Percentiles rank a stretch among this genome's conserved stretches.
Conservation (phyloP, 2,329 filamentous ascomycete species). For the Xylariaceae sp. region DNA sequence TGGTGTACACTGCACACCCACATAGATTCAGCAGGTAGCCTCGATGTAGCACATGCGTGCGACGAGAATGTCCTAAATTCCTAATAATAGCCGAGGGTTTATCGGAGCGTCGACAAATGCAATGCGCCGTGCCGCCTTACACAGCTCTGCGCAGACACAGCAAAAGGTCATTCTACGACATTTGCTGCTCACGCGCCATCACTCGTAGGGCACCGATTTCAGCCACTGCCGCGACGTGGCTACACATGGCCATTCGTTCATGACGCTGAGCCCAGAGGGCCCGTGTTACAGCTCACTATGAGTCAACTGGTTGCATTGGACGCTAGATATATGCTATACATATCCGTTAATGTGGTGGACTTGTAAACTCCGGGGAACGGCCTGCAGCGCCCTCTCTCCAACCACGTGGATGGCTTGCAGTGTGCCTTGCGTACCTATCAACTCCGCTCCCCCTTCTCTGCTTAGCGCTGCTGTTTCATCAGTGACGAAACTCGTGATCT, state of each 20-base stretch:
- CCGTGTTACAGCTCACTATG: conserved; percentile 14
- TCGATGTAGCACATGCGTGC: background rate
- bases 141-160: conserved; percentile 4
- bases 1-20: background rate
- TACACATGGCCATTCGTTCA: conserved; percentile 6
- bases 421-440: background rate
- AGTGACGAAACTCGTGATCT: background rate
- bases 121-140: conserved; percentile 13
- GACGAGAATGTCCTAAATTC: background rate
- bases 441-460: background rate
- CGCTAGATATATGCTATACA: background rate
- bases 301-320: conserved; percentile 11
- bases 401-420: conserved; percentile 20
- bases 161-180: conserved; percentile 1
- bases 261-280: conserved; percentile 1
- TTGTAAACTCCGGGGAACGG: conserved; percentile 13
- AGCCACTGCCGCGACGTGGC: conserved; percentile 8
- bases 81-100: conserved; percentile 15
- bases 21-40: background rate
- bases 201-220: conserved; percentile 10
- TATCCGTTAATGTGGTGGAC: conserved; percentile 4
- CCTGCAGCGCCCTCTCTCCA: conserved; percentile 4
- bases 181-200: conserved; percentile 9
- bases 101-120: conserved; percentile 10
- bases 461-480: background rate